Evolutionary conservation across 495 filamentous ascomycete genomes (phyloP), one percentile per base, ranked within the genome.

Genomic region (Melanomma pulvis-pyrius): DNA sequence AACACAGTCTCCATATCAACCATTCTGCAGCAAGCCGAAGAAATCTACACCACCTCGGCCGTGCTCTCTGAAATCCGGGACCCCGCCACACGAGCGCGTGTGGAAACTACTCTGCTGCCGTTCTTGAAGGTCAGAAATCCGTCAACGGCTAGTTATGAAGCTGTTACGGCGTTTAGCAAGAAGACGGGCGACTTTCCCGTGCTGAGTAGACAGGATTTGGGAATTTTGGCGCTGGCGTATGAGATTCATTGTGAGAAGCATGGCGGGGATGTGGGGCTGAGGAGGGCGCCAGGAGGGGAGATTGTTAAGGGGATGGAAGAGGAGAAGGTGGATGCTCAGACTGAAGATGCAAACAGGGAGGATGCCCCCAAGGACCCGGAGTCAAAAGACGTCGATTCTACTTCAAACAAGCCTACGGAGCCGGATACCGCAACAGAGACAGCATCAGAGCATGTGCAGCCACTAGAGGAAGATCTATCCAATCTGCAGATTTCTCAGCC

Each of bases 1-100:
- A 96, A 96, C 79, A 87, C 91, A 67, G 91, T 92, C 48, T 77
- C 61, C n/a, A 64, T 64, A 24, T 64, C 61, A 1, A 57, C 61
- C 1, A 49, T 64, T 17, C 15, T 64, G 12, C 15, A 22, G 5
- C 53, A 56, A 73, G 87, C 90, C 39, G 86, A 96, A 66, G 83
- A 85, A 63, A 79, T 98, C 26, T 85, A 92, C 72, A 97, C 92
- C 12, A 89, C 94, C 3, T 92, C 93, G 1, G 87, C 91, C 4
- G 90, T 99, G 25, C 81, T 99, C 24, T 83, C 83, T 29, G 94
- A 99, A 79, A 96, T 98, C 71, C 86, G 84, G 69, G 94, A 99
- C 78, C 83, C 87, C n/a, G 86, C 87, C 44, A 89, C 94, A 17
- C 83, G 93, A 64, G 76, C 86, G 17, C 85, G 96, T 26, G 81